A percentile compares a stretch with the other conserved stretches of the same genome.
phyloP scores from a whole-genome alignment of 768 basidiomycete genomes.

The Trametes villosa region DNA sequence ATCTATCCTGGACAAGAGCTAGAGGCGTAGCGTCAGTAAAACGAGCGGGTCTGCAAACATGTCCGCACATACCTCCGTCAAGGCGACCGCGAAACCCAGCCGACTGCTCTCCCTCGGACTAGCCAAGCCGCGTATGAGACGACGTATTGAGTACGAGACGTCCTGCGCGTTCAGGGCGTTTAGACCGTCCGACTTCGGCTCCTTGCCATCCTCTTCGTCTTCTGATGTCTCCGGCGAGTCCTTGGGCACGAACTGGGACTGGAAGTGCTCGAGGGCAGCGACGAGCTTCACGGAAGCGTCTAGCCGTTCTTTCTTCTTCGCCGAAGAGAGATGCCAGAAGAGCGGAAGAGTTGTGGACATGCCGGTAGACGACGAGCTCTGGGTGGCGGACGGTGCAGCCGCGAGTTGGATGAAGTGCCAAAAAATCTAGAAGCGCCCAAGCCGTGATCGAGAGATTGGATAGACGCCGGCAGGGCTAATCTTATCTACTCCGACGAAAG shows the following conservation, averaged over 20 bases:
- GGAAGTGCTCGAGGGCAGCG: conserved; percentile 82
- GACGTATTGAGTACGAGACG: conserved; percentile 88
- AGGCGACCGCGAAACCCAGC: conserved; percentile 92
- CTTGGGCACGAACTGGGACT: conserved; percentile 62
- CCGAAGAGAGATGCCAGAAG: conserved; percentile 92
- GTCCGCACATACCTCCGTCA: conserved; percentile 74
- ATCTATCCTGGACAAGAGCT: conserved; percentile 81
- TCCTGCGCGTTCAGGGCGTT: conserved; percentile 84
- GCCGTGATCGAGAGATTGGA: conserved; percentile 12
- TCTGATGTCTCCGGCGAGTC: conserved; percentile 36
- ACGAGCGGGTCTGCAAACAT: conserved; percentile 7
- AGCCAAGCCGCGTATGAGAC: conserved; percentile 86
- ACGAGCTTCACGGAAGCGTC: conserved; percentile 87
- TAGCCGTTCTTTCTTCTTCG: conserved; percentile 76
- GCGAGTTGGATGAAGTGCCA: too few species aligned
- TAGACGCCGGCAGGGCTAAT: conserved; percentile 10
- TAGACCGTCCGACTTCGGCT: conserved; percentile 51
- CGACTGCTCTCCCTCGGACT: conserved; percentile 93
- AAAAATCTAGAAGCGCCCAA: conserved; percentile 16
- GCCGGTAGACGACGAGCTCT: too few species aligned
- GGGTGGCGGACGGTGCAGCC: too few species aligned
- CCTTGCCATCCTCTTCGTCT: conserved; percentile 53
- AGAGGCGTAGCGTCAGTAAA: neutral
- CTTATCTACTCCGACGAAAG: neutral
- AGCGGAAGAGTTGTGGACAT: conserved; percentile 91